These are phyloP conservation scores for Ceratocystis cubensis DNA, from an alignment of 2,329 filamentous ascomycete genomes.

Conservation along the genomic window DNA sequence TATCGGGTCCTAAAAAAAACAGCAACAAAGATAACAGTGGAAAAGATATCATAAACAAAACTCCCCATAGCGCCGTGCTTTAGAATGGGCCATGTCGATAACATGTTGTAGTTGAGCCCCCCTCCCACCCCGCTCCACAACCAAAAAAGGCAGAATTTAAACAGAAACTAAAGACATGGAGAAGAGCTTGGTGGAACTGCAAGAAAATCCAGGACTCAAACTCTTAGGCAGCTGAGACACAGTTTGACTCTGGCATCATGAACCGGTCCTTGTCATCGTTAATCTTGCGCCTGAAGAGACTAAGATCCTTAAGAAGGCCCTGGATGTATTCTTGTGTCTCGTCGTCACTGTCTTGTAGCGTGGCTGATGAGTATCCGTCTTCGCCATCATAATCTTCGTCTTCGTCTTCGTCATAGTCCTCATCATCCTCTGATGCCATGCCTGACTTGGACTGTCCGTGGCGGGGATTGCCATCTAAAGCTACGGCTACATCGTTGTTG, in stretches of 20 bases:
- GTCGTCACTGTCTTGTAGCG: slow-evolving; percentile 35
- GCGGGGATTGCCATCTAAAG: slow-evolving; percentile 25
- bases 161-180: neutral
- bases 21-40: neutral
- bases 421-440: slow-evolving; percentile 22
- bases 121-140: neutral
- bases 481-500: slow-evolving; percentile 27
- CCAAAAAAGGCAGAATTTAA: neutral
- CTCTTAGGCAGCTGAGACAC: neutral
- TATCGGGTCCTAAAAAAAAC: neutral
- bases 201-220: neutral
- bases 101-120: neutral
- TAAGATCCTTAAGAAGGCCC: slow-evolving; percentile 66
- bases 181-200: neutral
- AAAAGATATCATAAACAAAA: neutral
- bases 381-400: slow-evolving; percentile 39
- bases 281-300: slow-evolving; percentile 73
- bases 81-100: neutral
- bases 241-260: slow-evolving; percentile 32
- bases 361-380: slow-evolving; percentile 34
- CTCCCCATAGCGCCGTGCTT: slow-evolving; percentile 4
- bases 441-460: slow-evolving; percentile 2
- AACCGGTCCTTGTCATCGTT: slow-evolving; percentile 64
- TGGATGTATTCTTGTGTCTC: slow-evolving; percentile 78
- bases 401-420: slow-evolving; percentile 36